Percentiles rank a stretch among this genome's conserved stretches.
phyloP scores from a whole-genome alignment of 441 rosid genomes.

The Syzygium syzygioides region DNA sequence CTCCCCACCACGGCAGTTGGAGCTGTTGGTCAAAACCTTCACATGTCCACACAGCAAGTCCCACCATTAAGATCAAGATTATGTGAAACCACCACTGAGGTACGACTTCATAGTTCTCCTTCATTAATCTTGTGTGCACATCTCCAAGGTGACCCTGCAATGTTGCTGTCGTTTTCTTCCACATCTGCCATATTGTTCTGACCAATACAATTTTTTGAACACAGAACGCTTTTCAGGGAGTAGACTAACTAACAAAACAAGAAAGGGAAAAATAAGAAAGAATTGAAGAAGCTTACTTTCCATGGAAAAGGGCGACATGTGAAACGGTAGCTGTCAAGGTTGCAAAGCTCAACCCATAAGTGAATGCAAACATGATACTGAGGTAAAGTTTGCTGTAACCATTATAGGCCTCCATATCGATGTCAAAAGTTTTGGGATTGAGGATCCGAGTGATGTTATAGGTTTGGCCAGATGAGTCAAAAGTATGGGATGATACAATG shows the following conservation, averaged over 20 bases:
- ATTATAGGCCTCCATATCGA: constrained; percentile 41
- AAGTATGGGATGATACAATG: constrained; percentile 44
- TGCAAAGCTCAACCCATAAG: constrained; percentile 71
- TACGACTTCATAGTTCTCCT: constrained; percentile 44
- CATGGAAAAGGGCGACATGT: constrained; percentile 74
- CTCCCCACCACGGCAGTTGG: constrained; percentile 94
- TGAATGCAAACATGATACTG: constrained; percentile 53
- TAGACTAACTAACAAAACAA: background rate
- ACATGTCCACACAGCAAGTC: constrained; percentile 37
- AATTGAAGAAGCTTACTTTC: constrained; percentile 43
- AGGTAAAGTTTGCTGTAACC: constrained; percentile 73
- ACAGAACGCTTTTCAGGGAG: background rate
- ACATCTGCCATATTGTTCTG: constrained; percentile 52
- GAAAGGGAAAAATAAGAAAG: background rate
- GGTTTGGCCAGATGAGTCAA: constrained; percentile 34
- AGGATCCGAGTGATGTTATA: constrained; percentile 60
- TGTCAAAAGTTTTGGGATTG: constrained; percentile 34
- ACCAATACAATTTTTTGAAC: background rate
- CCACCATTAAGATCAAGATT: constrained; percentile 27
- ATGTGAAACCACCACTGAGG: constrained; percentile 75
- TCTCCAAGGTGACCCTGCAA: constrained; percentile 25
- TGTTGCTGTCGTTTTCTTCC: constrained; percentile 45
- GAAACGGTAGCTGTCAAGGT: constrained; percentile 52
- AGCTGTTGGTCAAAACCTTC: constrained; percentile 59
- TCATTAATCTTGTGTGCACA: constrained; percentile 76